Evolutionary conservation across 2,329 filamentous ascomycete genomes (phyloP).

Genomic region (Alternaria metachromatica): DNA sequence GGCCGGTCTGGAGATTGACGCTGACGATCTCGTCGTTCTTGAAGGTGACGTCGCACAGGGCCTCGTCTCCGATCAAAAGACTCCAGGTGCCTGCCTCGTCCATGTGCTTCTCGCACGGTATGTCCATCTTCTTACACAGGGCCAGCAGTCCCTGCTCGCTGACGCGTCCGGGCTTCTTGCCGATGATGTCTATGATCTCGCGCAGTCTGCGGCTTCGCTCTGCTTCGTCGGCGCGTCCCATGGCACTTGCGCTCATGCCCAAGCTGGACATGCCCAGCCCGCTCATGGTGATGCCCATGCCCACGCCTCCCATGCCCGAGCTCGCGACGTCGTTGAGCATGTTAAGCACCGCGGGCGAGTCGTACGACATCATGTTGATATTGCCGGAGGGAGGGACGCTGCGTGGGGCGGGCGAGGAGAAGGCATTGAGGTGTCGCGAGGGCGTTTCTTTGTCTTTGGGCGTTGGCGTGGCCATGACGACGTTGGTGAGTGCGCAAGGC

Average conservation of each 20-base stretch:
- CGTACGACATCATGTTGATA: conserved; percentile 48
- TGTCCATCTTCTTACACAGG: conserved; percentile 70
- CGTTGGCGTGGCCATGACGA: conserved; percentile 48
- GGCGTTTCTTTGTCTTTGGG: conserved; percentile 42
- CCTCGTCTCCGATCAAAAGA: conserved; percentile 45
- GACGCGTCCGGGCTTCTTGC: conserved; percentile 71
- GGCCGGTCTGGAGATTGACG: conserved; percentile 69
- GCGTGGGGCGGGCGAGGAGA: conserved; percentile 52
- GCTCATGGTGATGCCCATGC: conserved; percentile 48
- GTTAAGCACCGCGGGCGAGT: conserved; percentile 53
- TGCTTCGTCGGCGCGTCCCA: conserved; percentile 59
- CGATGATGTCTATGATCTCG: conserved; percentile 70
- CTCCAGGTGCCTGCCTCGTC: conserved; percentile 40
- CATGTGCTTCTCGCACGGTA: conserved; percentile 53
- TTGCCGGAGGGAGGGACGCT: conserved; percentile 50
- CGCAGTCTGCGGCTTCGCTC: conserved; percentile 62
- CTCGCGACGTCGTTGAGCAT: conserved; percentile 47
- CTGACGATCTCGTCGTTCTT: conserved; percentile 56
- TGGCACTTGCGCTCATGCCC: conserved; percentile 46
- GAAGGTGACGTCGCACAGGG: conserved; percentile 38
- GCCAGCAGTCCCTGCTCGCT: conserved; percentile 78
- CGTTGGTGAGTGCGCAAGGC: not conserved
- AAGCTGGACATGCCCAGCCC: conserved; percentile 52
- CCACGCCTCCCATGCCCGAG: conserved; percentile 43
- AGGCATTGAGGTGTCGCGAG: conserved; percentile 46